phyloP scores from a whole-genome alignment of 441 rosid genomes.

The Mallotus repandus region DNA sequence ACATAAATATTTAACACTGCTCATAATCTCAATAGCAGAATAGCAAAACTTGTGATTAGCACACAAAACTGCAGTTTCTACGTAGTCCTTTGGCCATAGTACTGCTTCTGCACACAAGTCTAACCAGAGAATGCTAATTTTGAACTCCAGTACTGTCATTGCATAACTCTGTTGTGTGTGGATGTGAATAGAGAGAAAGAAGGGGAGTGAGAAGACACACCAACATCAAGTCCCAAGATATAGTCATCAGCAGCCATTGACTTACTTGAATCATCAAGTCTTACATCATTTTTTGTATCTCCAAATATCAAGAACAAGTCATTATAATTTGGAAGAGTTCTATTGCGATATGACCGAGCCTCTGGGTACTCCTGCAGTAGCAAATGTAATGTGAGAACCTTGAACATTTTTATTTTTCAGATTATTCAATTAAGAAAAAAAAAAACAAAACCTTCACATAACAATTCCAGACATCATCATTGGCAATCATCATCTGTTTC shows the following conservation, averaged over 20 bases:
- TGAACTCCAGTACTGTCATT: background rate
- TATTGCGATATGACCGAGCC: conserved; percentile 30
- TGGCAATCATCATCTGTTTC: conserved; percentile 39
- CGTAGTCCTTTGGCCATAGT: background rate
- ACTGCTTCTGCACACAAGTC: background rate
- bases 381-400: conserved; percentile 18
- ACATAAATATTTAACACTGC: background rate
- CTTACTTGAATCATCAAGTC: conserved; percentile 21
- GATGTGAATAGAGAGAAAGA: background rate
- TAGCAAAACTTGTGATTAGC: background rate
- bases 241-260: conserved; percentile 27
- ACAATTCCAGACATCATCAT: conserved; percentile 36
- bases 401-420: conserved; percentile 4
- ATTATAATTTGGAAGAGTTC: conserved; percentile 46
- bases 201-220: conserved; percentile 16
- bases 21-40: background rate
- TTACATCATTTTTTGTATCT: conserved; percentile 21
- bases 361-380: conserved; percentile 48
- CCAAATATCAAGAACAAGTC: conserved; percentile 57
- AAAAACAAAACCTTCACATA: conserved; percentile 44
- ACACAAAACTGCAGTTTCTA: background rate
- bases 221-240: conserved; percentile 22
- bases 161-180: background rate
- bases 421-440: conserved; percentile 4
- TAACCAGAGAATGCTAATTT: background rate